phyloP scores from a whole-genome alignment of 768 basidiomycete genomes.

The Termitomyces sp. region DNA sequence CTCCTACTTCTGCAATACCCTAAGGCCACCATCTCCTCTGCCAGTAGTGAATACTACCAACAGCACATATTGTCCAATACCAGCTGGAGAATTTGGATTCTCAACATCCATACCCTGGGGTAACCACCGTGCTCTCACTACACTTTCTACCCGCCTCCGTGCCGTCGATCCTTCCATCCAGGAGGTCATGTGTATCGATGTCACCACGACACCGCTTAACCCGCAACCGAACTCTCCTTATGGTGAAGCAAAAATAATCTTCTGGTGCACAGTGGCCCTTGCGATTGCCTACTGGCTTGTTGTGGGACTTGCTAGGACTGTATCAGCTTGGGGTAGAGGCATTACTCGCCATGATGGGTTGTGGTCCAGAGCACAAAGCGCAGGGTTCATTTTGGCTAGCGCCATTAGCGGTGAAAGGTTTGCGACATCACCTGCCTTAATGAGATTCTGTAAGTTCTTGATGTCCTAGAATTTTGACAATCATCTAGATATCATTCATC shows the following conservation, averaged over 20 bases:
- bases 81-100: slow-evolving; percentile 77
- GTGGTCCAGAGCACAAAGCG: slow-evolving; percentile 74
- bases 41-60: slow-evolving; percentile 34
- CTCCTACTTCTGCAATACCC: slow-evolving; percentile 70
- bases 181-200: slow-evolving; percentile 78
- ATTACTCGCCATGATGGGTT: slow-evolving; percentile 53
- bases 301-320: slow-evolving; percentile 74
- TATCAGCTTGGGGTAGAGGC: slow-evolving; percentile 82
- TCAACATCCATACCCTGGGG: slow-evolving; percentile 68
- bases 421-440: slow-evolving; percentile 76
- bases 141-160: slow-evolving; percentile 77
- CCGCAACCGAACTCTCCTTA: slow-evolving; percentile 57
- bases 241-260: slow-evolving; percentile 59
- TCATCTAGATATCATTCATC: slow-evolving; percentile 23
- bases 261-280: slow-evolving; percentile 71
- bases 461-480: not conserved
- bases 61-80: slow-evolving; percentile 68
- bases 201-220: slow-evolving; percentile 71
- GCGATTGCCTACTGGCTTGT: slow-evolving; percentile 78
- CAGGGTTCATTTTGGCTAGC: slow-evolving; percentile 86
- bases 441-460: slow-evolving; percentile 74
- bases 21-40: slow-evolving; percentile 75
- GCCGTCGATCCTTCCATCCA: slow-evolving; percentile 83
- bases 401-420: slow-evolving; percentile 90
- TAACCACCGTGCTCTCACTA: slow-evolving; percentile 67